These are phyloP conservation scores for Penicillium sp. DNA, from an alignment of 2,329 filamentous ascomycete species.

Conservation along the genomic window DNA sequence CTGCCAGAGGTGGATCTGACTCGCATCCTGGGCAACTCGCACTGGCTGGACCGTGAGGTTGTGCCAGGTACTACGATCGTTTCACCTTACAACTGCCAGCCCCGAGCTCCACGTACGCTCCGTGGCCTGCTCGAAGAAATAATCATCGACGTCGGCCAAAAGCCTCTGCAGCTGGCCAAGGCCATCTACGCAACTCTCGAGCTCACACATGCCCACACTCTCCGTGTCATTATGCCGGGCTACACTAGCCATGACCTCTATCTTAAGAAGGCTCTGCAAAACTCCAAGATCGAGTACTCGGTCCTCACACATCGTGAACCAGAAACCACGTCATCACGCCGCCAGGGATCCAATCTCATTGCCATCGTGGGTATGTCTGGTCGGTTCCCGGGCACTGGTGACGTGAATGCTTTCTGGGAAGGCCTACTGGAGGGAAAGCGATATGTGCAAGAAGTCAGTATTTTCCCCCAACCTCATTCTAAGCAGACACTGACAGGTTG, in stretches of 20 bases:
- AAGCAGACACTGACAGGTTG: too few relatives aligned
- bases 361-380: constrained; percentile 10
- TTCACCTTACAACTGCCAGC: neutral
- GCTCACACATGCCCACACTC: too few relatives aligned
- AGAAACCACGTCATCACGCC: too few relatives aligned
- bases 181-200: too few relatives aligned
- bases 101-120: neutral
- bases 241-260: too few relatives aligned
- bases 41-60: neutral
- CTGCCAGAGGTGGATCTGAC: neutral
- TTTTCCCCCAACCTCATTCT: too few relatives aligned
- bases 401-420: constrained; percentile 37
- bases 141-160: neutral
- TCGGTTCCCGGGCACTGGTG: constrained; percentile 14
- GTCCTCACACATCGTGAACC: too few relatives aligned
- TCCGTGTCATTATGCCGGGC: too few relatives aligned
- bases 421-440: constrained; percentile 29
- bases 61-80: neutral
- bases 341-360: constrained; percentile 1
- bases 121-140: neutral
- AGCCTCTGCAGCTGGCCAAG: neutral
- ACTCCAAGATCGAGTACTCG: too few relatives aligned
- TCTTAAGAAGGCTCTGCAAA: too few relatives aligned
- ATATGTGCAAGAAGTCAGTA: too few relatives aligned
- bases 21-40: neutral